Evolutionary conservation across 768 basidiomycete species (phyloP), one percentile per base, ranked within the genome.

Genomic region (Agaricus blazei): DNA sequence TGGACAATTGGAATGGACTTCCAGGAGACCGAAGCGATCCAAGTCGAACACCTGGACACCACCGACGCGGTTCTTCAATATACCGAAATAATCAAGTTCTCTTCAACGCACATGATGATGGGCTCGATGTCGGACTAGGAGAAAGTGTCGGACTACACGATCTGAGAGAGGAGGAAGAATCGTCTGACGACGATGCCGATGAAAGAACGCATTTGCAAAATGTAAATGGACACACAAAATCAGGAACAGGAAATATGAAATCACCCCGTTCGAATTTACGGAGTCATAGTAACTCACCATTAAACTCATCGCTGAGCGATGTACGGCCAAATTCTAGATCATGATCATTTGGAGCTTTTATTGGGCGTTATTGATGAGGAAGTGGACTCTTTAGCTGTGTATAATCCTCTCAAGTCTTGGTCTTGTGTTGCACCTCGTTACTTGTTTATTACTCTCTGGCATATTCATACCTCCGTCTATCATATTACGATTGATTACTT

Each of bases 71-170:
- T 60, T 77, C 76, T 53, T 86, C 85, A 15, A 70, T 87, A 11
- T 87, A 87, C 61, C 82, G 85, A 26, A 74, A 19, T 19, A 19
- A 80, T 2, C 87, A 88, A 6, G 84, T 84, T 14, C 72, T 95
- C 26, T 94, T 93, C 70, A 84, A 79, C 66, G 79, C 90, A 11
- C 93, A 88, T 62, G 90, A 88, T 61, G 90, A 87, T 53, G 83
- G 78, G 48, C 75, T 74, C 27, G 79, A 76, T 27, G 79, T 76
- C 26, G 68, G 61, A 14, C 62, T 51, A 27, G 59, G 40, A 23
- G 59, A 57, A 50, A 57, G 27, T 37, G 74, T 88, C 42, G 84
- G 84, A 11, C 64, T 95, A 46, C 75, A 80, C 11, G 75, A 77
- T 58, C 70, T 95, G 51, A 71, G 77, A 38, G 92, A 93, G 72